Evolutionary conservation across 2,329 filamentous ascomycete genomes (phyloP).

Genomic region (Mycosphaerella arachidis): DNA sequence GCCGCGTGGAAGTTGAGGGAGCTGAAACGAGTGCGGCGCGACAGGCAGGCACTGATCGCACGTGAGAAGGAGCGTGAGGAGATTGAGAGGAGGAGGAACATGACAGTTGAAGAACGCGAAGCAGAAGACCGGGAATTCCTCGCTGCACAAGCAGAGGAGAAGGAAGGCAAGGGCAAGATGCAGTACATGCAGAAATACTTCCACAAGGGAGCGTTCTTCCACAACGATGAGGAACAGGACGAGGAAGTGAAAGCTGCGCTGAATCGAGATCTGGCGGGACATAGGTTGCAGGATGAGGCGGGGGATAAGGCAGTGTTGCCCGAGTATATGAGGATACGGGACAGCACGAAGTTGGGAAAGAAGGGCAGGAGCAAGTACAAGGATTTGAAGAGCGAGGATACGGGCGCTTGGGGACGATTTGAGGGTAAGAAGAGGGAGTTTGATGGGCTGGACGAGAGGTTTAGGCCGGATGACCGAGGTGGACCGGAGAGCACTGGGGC

Average conservation of each 20-base stretch:
- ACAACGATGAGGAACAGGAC: constrained; percentile 61
- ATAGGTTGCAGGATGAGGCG: constrained; percentile 76
- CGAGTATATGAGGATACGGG: constrained; percentile 85
- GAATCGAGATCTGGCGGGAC: constrained; percentile 79
- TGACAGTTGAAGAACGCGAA: constrained; percentile 79
- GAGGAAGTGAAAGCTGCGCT: constrained; percentile 72
- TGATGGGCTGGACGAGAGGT: constrained; percentile 59
- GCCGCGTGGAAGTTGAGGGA: constrained; percentile 94
- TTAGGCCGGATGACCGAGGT: constrained; percentile 57
- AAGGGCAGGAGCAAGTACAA: constrained; percentile 88
- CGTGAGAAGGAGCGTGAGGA: constrained; percentile 83
- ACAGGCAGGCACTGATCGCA: constrained; percentile 70
- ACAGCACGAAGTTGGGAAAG: constrained; percentile 88
- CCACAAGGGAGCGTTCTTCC: constrained; percentile 95
- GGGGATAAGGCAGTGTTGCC: constrained; percentile 74
- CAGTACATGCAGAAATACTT: constrained; percentile 93
- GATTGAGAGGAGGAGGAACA: constrained; percentile 78
- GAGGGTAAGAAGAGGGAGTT: constrained; percentile 47
- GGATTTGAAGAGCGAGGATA: constrained; percentile 86
- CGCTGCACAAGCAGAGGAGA: constrained; percentile 71
- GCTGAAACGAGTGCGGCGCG: constrained; percentile 79
- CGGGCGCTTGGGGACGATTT: constrained; percentile 71
- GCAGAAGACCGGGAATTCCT: constrained; percentile 79
- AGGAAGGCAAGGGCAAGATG: constrained; percentile 71
- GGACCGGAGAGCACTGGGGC: constrained; percentile 56